Conservation (phyloP, 164 flowering plant species). For the Stephania cephalantha region DNA sequence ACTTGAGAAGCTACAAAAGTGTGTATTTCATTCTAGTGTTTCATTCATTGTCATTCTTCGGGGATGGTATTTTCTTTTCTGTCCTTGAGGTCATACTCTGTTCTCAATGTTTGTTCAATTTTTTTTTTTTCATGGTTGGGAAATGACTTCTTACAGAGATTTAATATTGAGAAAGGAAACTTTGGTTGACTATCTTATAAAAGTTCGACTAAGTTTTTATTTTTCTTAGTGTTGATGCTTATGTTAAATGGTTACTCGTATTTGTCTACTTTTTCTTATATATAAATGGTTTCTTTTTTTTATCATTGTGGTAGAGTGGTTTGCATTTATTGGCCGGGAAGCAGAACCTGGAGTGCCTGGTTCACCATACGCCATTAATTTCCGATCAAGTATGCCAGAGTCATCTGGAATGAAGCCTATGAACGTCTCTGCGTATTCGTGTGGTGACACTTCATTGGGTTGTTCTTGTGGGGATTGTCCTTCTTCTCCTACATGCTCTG, state of each 20-base stretch:
- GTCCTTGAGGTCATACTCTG: neutral
- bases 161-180: neutral
- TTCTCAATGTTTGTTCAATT: neutral
- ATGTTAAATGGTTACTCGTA: neutral
- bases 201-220: neutral
- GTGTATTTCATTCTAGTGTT: neutral
- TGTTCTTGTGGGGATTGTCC: slow-evolving; percentile 99
- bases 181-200: neutral
- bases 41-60: neutral
- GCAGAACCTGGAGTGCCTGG: slow-evolving; percentile 63
- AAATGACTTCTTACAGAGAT: neutral
- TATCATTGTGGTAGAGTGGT: slow-evolving; percentile 63
- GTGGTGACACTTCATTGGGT: slow-evolving; percentile 86
- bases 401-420: slow-evolving; percentile 84
- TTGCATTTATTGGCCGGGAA: slow-evolving; percentile 69
- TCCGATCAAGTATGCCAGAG: slow-evolving; percentile 40
- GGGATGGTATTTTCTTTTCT: neutral
- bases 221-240: neutral
- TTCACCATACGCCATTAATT: slow-evolving; percentile 84
- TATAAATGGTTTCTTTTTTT: neutral
- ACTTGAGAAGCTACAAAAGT: neutral
- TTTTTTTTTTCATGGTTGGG: neutral
- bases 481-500: slow-evolving; percentile 63
- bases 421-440: slow-evolving; percentile 86
- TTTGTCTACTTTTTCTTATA: neutral